Percentiles rank a stretch among this genome's conserved stretches.
These are phyloP conservation scores for Aechmea fasciata DNA, from an alignment of 176 grass and related monocot genomes.

Conservation along the genomic window DNA sequence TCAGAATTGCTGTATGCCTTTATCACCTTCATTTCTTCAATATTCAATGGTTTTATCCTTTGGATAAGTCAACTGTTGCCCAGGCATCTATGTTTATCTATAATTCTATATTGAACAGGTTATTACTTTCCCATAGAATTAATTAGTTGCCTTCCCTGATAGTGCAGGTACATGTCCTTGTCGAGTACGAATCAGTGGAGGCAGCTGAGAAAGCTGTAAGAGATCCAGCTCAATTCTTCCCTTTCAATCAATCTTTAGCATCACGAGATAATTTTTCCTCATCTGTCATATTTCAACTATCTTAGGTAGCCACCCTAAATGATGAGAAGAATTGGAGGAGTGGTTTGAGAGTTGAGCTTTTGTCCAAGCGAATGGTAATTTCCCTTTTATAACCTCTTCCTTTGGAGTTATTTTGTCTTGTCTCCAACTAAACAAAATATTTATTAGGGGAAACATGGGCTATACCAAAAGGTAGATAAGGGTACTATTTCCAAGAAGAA, in stretches of 20 bases:
- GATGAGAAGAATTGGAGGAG: slow-evolving; percentile 87
- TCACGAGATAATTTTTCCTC: background rate
- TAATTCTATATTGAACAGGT: too few species aligned
- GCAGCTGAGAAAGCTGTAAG: slow-evolving; percentile 75
- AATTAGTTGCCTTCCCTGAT: slow-evolving; percentile 12
- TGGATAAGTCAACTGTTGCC: too few species aligned
- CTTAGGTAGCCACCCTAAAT: slow-evolving; percentile 59
- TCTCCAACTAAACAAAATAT: background rate
- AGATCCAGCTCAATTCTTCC: slow-evolving; percentile 25
- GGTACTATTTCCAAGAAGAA: slow-evolving; percentile 28
- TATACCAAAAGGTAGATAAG: slow-evolving; percentile 26
- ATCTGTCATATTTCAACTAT: slow-evolving; percentile 7
- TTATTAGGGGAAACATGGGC: slow-evolving; percentile 18
- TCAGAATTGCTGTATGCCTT: too few species aligned
- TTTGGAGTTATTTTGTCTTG: background rate
- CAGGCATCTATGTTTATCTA: too few species aligned
- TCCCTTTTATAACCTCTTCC: background rate
- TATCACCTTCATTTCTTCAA: too few species aligned
- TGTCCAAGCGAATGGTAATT: slow-evolving; percentile 48
- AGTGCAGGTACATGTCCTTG: slow-evolving; percentile 64
- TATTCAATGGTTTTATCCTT: too few species aligned
- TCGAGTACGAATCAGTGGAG: slow-evolving; percentile 59
- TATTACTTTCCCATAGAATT: slow-evolving; percentile 7
- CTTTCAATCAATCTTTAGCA: slow-evolving; percentile 3
- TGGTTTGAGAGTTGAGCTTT: slow-evolving; percentile 69